These are phyloP conservation scores for Odonthalia washingtoniensis DNA, from an alignment of 31 red algal genomes.

Conservation along the genomic window DNA sequence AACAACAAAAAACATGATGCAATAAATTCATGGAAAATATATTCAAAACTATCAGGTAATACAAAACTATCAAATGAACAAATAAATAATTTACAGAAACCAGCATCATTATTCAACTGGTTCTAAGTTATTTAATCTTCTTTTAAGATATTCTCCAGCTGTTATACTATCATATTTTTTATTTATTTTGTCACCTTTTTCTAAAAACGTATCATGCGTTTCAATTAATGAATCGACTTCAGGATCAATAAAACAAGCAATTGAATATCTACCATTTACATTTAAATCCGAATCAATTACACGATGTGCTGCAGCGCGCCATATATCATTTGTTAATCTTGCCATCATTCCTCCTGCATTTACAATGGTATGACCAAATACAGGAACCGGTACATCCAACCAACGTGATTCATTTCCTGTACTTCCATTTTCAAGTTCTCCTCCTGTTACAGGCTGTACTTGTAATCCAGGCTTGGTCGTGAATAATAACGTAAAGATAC, in stretches of 20 bases:
- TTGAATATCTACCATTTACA: slow-evolving; percentile 27
- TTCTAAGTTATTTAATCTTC: no score
- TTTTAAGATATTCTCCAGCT: slow-evolving; percentile 42
- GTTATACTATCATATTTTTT: slow-evolving; percentile 36
- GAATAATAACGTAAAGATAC: slow-evolving; percentile 58
- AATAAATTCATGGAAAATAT: no score
- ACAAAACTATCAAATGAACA: no score
- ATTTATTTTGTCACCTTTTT: neutral
- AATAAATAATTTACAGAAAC: no score
- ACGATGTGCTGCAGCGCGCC: slow-evolving; percentile 53
- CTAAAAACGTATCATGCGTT: slow-evolving; percentile 21
- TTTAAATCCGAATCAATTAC: slow-evolving; percentile 44
- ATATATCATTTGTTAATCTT: slow-evolving; percentile 55
- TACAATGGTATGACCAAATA: slow-evolving; percentile 16
- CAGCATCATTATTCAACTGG: no score
- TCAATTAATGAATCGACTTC: slow-evolving; percentile 9
- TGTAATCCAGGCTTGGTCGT: slow-evolving; percentile 39
- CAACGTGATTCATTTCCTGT: neutral
- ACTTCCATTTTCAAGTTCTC: slow-evolving; percentile 4
- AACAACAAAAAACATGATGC: no score
- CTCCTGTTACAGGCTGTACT: slow-evolving; percentile 22
- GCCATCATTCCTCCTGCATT: slow-evolving; percentile 50
- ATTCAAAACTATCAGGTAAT: no score
- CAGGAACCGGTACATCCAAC: slow-evolving; percentile 36
- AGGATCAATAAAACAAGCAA: slow-evolving; percentile 56